Evolutionary conservation across 345 rosid genomes (phyloP).

Genomic region (Mangifera indica): DNA sequence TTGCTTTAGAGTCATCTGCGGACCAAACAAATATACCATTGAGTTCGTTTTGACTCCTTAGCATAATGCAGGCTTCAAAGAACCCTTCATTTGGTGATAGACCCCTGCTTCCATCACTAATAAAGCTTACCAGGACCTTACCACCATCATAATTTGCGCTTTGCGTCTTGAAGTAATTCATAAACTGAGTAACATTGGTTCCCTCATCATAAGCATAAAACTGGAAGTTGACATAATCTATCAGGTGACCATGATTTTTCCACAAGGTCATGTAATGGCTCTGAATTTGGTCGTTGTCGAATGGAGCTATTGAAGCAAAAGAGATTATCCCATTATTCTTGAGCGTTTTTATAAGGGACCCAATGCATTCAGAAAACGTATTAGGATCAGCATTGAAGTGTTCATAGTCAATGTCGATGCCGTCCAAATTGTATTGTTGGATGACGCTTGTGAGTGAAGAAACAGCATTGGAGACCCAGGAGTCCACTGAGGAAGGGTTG

Average conservation of each 20-base stretch:
- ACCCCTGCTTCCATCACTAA: slow-evolving; percentile 32
- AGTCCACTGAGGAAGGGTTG: slow-evolving; percentile 31
- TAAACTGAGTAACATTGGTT: slow-evolving; percentile 29
- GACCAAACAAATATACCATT: slow-evolving; percentile 43
- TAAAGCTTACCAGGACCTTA: slow-evolving; percentile 29
- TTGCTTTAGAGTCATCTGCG: slow-evolving; percentile 37
- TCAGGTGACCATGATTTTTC: slow-evolving; percentile 36
- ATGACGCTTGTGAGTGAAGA: slow-evolving; percentile 38
- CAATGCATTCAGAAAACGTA: slow-evolving; percentile 38
- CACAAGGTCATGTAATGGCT: slow-evolving; percentile 43
- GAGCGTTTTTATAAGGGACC: slow-evolving; percentile 31
- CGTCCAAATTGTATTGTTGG: slow-evolving; percentile 34
- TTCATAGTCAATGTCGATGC: slow-evolving; percentile 43
- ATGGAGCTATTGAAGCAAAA: slow-evolving; percentile 49
- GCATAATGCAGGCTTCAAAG: slow-evolving; percentile 35
- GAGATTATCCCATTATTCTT: slow-evolving; percentile 31
- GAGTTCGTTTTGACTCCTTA: slow-evolving; percentile 27
- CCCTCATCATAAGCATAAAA: slow-evolving; percentile 39
- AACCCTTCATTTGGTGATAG: slow-evolving; percentile 32
- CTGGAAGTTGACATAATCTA: slow-evolving; percentile 49
- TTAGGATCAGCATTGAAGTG: slow-evolving; percentile 38
- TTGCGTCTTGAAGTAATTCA: slow-evolving; percentile 32
- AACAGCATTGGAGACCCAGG: slow-evolving; percentile 43
- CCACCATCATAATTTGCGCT: slow-evolving; percentile 31
- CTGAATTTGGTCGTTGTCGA: slow-evolving; percentile 38